Percentiles rank a stretch among this genome's conserved stretches.
Evolutionary conservation across 345 rosid species (phyloP).

Genomic region (Draba incana): DNA sequence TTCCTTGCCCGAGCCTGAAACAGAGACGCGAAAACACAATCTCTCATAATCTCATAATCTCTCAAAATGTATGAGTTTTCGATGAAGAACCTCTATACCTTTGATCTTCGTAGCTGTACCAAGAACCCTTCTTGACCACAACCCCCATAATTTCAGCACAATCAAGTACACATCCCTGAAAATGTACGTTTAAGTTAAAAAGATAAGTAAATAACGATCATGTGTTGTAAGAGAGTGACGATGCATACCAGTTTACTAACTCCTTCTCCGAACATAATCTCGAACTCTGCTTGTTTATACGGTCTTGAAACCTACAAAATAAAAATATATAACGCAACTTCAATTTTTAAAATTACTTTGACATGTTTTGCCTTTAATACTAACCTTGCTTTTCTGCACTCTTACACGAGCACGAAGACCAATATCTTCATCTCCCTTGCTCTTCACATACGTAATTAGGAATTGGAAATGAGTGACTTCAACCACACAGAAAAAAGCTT

Average conservation of each 20-base stretch:
- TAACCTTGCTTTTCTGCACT: slow-evolving; percentile 97
- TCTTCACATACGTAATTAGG: slow-evolving; percentile 39
- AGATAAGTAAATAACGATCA: slow-evolving; percentile 7
- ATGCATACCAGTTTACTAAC: slow-evolving; percentile 84
- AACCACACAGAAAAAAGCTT: slow-evolving; percentile 3
- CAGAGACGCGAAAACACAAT: slow-evolving; percentile 10
- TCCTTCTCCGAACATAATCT: slow-evolving; percentile 96
- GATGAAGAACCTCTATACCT: slow-evolving; percentile 48
- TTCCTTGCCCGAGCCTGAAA: slow-evolving; percentile 90
- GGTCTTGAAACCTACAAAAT: slow-evolving; percentile 81
- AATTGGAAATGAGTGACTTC: slow-evolving; percentile 22
- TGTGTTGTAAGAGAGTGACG: slow-evolving; percentile 6
- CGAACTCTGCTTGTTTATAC: slow-evolving; percentile 95
- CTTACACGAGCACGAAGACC: slow-evolving; percentile 93
- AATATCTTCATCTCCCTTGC: slow-evolving; percentile 91
- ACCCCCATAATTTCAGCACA: slow-evolving; percentile 86
- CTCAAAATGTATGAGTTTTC: neutral
- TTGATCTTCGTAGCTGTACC: slow-evolving; percentile 95
- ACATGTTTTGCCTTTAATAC: slow-evolving; percentile 10
- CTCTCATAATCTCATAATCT: neutral
- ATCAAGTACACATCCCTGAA: slow-evolving; percentile 90
- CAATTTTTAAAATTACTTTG: neutral
- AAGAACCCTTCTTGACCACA: slow-evolving; percentile 86
- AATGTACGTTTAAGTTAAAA: slow-evolving; percentile 28
- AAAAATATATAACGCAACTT: neutral